These are phyloP conservation scores for Rhodotorula graminis DNA, from an alignment of 768 basidiomycete species.

Conservation along the genomic window DNA sequence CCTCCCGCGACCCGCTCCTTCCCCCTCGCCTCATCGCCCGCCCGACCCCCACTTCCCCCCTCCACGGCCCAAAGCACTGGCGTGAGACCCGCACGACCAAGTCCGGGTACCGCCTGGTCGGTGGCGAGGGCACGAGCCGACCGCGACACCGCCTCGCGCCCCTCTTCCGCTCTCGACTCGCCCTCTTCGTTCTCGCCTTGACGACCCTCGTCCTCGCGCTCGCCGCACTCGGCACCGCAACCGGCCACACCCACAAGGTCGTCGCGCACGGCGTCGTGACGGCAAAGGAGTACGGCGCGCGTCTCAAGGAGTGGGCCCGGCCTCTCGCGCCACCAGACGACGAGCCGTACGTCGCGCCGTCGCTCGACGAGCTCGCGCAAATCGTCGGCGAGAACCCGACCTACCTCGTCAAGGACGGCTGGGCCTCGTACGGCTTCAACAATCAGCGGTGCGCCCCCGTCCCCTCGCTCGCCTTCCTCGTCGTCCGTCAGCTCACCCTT, in stretches of 20 bases:
- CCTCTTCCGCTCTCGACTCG: neutral
- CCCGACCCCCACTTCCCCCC: no score
- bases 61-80: no score
- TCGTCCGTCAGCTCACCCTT: fast-evolving
- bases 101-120: neutral
- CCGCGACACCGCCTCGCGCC: neutral
- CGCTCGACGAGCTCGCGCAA: neutral
- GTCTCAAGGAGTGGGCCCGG: neutral
- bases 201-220: neutral
- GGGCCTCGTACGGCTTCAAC: conserved; percentile 1
- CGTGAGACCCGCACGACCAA: neutral
- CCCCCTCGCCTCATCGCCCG: no score
- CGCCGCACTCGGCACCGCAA: neutral
- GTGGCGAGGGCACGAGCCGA: neutral
- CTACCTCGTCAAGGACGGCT: conserved; percentile 6
- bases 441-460: neutral
- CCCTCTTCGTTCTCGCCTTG: neutral
- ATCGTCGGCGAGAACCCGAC: neutral
- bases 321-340: no score
- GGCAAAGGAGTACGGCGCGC: neutral
- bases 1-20: no score
- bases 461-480: no score
- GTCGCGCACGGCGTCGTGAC: neutral
- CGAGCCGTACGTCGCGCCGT: neutral
- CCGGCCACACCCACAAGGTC: no score